Evolutionary conservation across 352 stramenopile genomes (phyloP), one percentile per base, ranked within the genome.

Genomic region (Nothophytophthora sp.): DNA sequence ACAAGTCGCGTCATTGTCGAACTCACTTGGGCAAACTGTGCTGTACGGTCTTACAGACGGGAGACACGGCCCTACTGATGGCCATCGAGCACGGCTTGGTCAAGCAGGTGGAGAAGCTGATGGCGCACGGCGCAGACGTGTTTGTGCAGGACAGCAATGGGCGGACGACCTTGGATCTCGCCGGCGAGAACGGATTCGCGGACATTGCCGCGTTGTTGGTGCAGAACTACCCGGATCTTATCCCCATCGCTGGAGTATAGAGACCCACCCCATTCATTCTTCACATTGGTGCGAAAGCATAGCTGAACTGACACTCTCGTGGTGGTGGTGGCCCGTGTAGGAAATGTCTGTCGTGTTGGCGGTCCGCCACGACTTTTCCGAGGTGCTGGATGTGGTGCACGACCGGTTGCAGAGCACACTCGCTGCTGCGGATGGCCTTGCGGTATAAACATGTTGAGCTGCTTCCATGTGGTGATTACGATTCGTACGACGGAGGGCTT

Each of bases 41-140:
- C n/a, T 10, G 11, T 46, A 16, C 27, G 27, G 27, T 6, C 18
- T 7, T 12, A n/a, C 32, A 63, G 55, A 27, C 60, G 5, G 49
- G 49, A n/a, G 52, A 75, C 19, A 63, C 47, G n/a, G 38, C 59
- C 15, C 41, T 76, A 24, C 50, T 65, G 9, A 29, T 71, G 23
- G 53, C 60, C 8, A 25, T 68, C 4, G 54, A 67, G 22, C 55
- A 70, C 50, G 63, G 53, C 15, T 54, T 74, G 36, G 55, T 68
- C 53, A 59, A 63, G 45, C 61, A 76, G 41, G 58, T 69, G 22
- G 41, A 67, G 46, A 52, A 67, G n/a, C 56, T 78, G 28, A 9
- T 73, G 0, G 42, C 18, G 1, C 30, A 64, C 34, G 60, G 56
- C 10, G 68, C 55, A 1, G 60, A 78, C 24, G 18, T 35, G 3